A percentile compares a stretch with the other conserved stretches of the same genome.
These are phyloP conservation scores for Colletotrichum abscissum DNA, from an alignment of 2,329 filamentous ascomycete species.

Conservation along the genomic window DNA sequence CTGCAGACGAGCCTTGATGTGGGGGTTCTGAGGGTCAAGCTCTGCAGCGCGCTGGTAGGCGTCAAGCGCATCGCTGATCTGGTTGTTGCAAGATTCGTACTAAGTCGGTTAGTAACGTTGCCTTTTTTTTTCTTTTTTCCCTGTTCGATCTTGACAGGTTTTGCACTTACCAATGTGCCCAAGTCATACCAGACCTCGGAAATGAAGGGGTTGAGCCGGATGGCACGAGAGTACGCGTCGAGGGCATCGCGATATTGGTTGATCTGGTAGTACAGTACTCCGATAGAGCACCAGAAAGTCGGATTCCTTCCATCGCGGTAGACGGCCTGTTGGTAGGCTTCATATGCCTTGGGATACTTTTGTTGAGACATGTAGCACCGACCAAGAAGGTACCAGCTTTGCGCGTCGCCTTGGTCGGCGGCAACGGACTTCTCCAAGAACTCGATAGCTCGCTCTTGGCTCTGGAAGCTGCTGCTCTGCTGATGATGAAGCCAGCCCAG, in stretches of 20 bases:
- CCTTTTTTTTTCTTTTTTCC: not conserved
- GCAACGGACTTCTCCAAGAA: constrained; percentile 96
- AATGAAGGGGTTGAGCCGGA: constrained; percentile 96
- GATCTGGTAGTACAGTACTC: constrained; percentile 98
- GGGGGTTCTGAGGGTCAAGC: constrained; percentile 90
- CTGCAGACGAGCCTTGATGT: constrained; percentile 95
- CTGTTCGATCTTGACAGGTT: not conserved
- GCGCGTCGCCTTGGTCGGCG: constrained; percentile 92
- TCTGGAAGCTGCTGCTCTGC: constrained; percentile 89
- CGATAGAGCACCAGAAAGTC: constrained; percentile 99
- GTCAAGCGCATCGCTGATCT: constrained; percentile 94
- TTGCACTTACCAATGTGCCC: constrained; percentile 83
- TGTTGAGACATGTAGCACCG: constrained; percentile 99
- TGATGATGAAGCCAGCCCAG: constrained; percentile 98
- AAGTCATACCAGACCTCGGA: constrained; percentile 99
- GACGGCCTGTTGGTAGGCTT: constrained; percentile 98
- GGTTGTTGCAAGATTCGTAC: constrained; percentile 99
- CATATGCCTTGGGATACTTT: constrained; percentile 98
- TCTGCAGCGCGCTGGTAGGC: constrained; percentile 96
- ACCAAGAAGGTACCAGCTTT: constrained; percentile 98
- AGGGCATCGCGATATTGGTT: constrained; percentile 98
- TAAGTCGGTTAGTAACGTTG: constrained; percentile 53
- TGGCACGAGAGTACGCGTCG: constrained; percentile 96
- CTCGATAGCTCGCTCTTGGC: constrained; percentile 96
- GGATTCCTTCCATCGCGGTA: constrained; percentile 98